Evolutionary conservation across 2,329 filamentous ascomycete species (phyloP), one percentile per base, ranked within the genome.

Genomic region (Hypoxylon sp.): DNA sequence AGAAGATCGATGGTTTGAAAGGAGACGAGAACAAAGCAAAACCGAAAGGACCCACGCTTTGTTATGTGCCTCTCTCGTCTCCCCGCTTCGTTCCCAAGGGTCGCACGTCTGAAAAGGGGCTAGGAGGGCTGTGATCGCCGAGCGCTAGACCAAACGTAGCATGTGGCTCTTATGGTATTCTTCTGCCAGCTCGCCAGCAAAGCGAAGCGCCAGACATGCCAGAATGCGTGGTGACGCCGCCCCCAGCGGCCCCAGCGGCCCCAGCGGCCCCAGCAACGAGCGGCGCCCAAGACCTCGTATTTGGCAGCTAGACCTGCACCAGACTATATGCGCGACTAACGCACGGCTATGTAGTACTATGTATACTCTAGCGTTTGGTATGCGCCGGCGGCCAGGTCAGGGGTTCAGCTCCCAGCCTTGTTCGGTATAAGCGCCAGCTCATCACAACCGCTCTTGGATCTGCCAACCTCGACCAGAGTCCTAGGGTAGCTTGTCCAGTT

Each of bases 331-430:
- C n/a, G 9, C 2, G 31, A 35, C 31, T 35, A 11, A 49, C 55
- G 45, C 43, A 53, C 45, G 31, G 41, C 21, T 37, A 35, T 46
- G 27, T 40, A 27, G 29, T 37, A 23, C 27, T 42, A 38, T 38
- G 31, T 23, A 48, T 31, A 31, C 38, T 35, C 31, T 2, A 9
- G 5, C 20, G n/a, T 4, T 17, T 29, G 13, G 8, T 27, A 41
- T 53, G 43, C 54, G 42, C 54, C 37, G 18, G 46, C 31, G 47
- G 55, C 17, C 49, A 13, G 45, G 31, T 48, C 50, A 60, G 56
- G 53, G 56, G 51, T 58, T 58, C 58, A 64, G 58, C 62, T 58
- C 56, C 48, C 56, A 62, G 59, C 60, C 62, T 60, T 46, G 59
- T 64, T 58, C 37, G 56, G 56, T 27, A 43, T 45, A 61, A 63